phyloP scores from a whole-genome alignment of 192 early-diverging fungal species.

The Backusella tarrabulga region DNA sequence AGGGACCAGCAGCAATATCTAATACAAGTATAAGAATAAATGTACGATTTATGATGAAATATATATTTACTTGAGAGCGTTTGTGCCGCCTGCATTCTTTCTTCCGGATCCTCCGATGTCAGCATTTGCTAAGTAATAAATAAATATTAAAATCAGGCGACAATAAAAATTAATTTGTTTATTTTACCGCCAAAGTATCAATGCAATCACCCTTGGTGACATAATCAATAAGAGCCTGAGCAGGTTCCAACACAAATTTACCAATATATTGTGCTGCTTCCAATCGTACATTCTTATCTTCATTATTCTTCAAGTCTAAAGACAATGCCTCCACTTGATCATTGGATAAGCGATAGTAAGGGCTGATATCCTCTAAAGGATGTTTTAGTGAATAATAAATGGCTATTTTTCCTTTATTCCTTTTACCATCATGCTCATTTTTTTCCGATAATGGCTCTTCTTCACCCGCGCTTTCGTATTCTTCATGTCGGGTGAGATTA shows the following conservation, averaged over 20 bases:
- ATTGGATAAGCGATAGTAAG: slow-evolving; percentile 15
- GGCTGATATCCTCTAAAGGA: slow-evolving; percentile 17
- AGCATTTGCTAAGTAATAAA: slow-evolving; percentile 19
- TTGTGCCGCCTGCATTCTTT: slow-evolving; percentile 19
- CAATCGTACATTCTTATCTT: slow-evolving; percentile 16
- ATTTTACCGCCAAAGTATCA: slow-evolving; percentile 19
- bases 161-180: background rate
- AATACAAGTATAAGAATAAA: slow-evolving; percentile 6
- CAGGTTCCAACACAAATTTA: slow-evolving; percentile 27
- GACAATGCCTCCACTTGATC: slow-evolving; percentile 19
- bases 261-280: slow-evolving; percentile 23
- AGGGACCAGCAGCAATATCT: slow-evolving; percentile 39
- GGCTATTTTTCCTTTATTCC: too few species aligned
- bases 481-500: slow-evolving; percentile 30
- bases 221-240: slow-evolving; percentile 27
- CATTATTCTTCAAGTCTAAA: slow-evolving; percentile 21
- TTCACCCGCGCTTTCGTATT: slow-evolving; percentile 21
- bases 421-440: slow-evolving; percentile 22
- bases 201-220: slow-evolving; percentile 33
- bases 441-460: background rate
- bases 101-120: slow-evolving; percentile 9
- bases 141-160: background rate
- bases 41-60: background rate
- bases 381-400: background rate
- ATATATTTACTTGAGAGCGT: slow-evolving; percentile 26